Evolutionary conservation across 2,329 filamentous ascomycete genomes (phyloP).

Genomic region (Fusarium sp.): DNA sequence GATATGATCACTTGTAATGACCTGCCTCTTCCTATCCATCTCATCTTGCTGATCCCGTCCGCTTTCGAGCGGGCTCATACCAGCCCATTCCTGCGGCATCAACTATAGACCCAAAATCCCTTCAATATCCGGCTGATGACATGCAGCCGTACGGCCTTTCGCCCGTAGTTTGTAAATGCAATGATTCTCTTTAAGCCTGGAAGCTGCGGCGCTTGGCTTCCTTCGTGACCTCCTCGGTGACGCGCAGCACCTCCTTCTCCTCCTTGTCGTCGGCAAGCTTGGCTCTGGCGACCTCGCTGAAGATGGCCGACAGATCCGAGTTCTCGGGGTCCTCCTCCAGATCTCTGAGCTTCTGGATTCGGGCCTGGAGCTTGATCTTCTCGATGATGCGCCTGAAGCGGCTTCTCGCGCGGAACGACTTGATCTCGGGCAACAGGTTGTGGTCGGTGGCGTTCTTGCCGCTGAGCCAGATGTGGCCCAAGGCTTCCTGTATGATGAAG

Average conservation of each 20-base stretch:
- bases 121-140: neutral
- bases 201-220: constrained; percentile 55
- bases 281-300: constrained; percentile 92
- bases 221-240: constrained; percentile 69
- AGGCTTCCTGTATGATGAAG: constrained; percentile 68
- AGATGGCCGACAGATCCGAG: constrained; percentile 72
- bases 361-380: constrained; percentile 94
- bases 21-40: constrained; percentile 8
- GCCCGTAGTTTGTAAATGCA: neutral
- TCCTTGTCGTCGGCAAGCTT: constrained; percentile 87
- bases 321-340: constrained; percentile 87
- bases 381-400: constrained; percentile 94
- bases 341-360: constrained; percentile 94
- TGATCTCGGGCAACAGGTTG: constrained; percentile 97
- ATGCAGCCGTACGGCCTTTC: neutral
- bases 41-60: constrained; percentile 1
- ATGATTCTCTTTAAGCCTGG: constrained; percentile 25
- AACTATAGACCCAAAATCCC: neutral
- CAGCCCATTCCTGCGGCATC: neutral
- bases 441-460: constrained; percentile 93
- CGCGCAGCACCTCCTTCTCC: constrained; percentile 79
- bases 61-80: neutral
- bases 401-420: constrained; percentile 90
- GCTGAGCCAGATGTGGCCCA: constrained; percentile 89
- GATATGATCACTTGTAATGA: constrained; percentile 6